Conservation (phyloP, 192 early-diverging fungal species). For the Rhizoclosmatium sp. region DNA sequence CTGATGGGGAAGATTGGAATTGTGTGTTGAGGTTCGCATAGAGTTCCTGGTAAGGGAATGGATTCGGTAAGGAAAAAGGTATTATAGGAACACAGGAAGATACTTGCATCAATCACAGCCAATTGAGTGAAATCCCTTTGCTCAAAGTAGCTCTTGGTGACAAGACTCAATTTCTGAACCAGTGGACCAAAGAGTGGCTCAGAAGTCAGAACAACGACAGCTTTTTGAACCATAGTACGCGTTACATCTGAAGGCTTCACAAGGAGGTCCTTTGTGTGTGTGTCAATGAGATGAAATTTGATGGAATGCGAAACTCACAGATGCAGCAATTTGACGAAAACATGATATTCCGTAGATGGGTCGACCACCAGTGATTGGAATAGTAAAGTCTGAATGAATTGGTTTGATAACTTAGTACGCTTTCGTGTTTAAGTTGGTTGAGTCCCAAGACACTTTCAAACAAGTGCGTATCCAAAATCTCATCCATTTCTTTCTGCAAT, state of each 20-base stretch:
- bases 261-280: conserved; percentile 7
- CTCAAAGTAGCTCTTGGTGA: conserved; percentile 30
- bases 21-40: conserved; percentile 20
- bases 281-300: neutral
- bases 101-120: conserved; percentile 24
- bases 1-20: conserved; percentile 26
- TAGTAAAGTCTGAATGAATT: conserved; percentile 22
- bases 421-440: neutral
- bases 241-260: conserved; percentile 21
- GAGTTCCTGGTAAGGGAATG: conserved; percentile 9
- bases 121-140: conserved; percentile 34
- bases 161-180: conserved; percentile 15
- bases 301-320: neutral
- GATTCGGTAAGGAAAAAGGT: neutral
- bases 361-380: conserved; percentile 1
- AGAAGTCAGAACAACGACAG: conserved; percentile 33
- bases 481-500: too few species aligned
- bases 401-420: neutral
- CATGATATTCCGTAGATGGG: conserved; percentile 28
- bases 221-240: conserved; percentile 40
- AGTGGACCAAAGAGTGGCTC: conserved; percentile 18
- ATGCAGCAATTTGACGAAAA: conserved; percentile 32
- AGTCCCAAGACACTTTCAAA: neutral
- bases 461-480: neutral
- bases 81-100: neutral